Evolutionary conservation across 257 asterid genomes (phyloP), one percentile per base, ranked within the genome.

Genomic region (Solanum rostratum): DNA sequence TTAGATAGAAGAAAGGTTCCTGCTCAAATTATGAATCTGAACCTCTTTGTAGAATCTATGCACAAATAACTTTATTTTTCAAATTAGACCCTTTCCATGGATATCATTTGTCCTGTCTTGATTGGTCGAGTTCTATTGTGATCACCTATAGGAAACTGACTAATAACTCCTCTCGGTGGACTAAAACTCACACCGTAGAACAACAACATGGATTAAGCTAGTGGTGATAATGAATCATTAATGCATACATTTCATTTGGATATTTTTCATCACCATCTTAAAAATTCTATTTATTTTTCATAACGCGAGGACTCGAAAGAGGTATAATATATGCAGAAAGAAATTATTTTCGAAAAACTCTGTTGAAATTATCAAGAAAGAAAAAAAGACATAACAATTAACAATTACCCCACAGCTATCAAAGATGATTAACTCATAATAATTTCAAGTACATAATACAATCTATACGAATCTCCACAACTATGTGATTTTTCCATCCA

Each of bases 401-500:
- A n/a, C n/a, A n/a, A n/a, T n/a, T n/a, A n/a, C n/a, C n/a, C n/a
- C n/a, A n/a, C 66, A 59, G 7, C 30, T 59, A 55, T 20, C 27
- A 12, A 19, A 55, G 12, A 55, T 20, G 12, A 55, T 19, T 19
- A 19, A 19, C 24, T 55, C 63, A 55, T 55, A 55, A 55, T 19
- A n/a, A n/a, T n/a, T 19, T 55, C 63, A 55, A 55, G 11, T 55
- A 55, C 19, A 7, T 19, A 20, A 55, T 55, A 55, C 63, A 20
- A 19, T 55, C 10, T 8, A 15, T 54, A 54, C 6, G 62, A 54
- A 54, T 54, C 62, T n/a, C n/a, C n/a, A n/a, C n/a, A n/a, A n/a
- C n/a, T n/a, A n/a, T n/a, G n/a, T n/a, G n/a, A n/a, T 59, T 53
- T 33, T 18, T 65, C 6, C 73, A 79, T 80, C 84, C 53, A 91